Evolutionary conservation across 192 early-diverging fungal genomes (phyloP).

Genomic region (Coemansia sp.): DNA sequence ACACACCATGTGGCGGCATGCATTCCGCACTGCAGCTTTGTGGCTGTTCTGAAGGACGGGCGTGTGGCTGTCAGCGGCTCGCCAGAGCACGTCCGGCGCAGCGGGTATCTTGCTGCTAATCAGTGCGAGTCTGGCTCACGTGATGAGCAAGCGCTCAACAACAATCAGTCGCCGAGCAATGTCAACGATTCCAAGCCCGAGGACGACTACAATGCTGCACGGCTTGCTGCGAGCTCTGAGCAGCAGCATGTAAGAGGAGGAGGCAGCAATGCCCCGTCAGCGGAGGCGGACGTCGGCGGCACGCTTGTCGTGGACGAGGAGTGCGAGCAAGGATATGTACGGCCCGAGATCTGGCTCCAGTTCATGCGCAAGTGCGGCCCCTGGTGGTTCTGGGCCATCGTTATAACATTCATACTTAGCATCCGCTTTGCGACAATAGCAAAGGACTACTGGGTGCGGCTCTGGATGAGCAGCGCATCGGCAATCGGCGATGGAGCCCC

Average conservation of each 20-base stretch:
- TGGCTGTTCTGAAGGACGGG: slow-evolving; percentile 68
- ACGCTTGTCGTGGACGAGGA: slow-evolving; percentile 85
- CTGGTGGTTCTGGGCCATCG: slow-evolving; percentile 60
- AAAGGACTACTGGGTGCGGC: slow-evolving; percentile 69
- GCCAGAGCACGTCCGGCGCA: slow-evolving; percentile 45
- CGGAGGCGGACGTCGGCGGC: slow-evolving; percentile 37
- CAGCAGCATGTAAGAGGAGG: slow-evolving; percentile 9
- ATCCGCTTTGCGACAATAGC: slow-evolving; percentile 53
- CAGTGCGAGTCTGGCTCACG: background rate
- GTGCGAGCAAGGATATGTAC: slow-evolving; percentile 78
- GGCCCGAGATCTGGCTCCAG: slow-evolving; percentile 70
- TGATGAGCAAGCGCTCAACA: background rate
- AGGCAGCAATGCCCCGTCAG: background rate
- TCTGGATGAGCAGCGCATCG: slow-evolving; percentile 55
- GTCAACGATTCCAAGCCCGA: slow-evolving; percentile 30
- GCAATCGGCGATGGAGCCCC: background rate
- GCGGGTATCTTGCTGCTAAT: slow-evolving; percentile 7
- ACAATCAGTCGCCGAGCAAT: background rate
- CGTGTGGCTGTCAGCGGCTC: slow-evolving; percentile 58
- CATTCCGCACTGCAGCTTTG: slow-evolving; percentile 57
- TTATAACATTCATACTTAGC: slow-evolving; percentile 32
- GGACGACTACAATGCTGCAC: slow-evolving; percentile 35
- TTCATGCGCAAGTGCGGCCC: slow-evolving; percentile 76
- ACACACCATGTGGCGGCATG: slow-evolving; percentile 82
- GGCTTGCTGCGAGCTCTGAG: slow-evolving; percentile 4